phyloP scores from a whole-genome alignment of 2,329 filamentous ascomycete species.

The Aspergillus tamarii region DNA sequence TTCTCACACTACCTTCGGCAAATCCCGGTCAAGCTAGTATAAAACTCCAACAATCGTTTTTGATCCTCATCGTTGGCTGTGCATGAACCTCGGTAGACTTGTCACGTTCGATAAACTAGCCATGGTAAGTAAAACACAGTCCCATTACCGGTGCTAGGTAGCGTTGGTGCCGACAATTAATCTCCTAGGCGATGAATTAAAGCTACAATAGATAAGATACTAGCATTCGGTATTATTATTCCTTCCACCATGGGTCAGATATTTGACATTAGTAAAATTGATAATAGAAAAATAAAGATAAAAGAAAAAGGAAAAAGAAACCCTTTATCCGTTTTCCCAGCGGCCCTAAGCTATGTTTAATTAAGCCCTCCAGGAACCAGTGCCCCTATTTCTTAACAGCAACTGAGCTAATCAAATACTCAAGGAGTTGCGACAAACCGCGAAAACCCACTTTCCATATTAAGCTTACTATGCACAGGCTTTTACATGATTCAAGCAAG shows the following conservation, averaged over 20 bases:
- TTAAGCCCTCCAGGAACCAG: too few species aligned
- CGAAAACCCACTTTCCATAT: too few species aligned
- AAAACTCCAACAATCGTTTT: not conserved
- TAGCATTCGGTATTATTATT: not conserved
- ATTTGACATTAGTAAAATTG: too few species aligned
- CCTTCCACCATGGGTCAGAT: not conserved
- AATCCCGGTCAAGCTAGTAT: not conserved
- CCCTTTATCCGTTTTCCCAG: too few species aligned
- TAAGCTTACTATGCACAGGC: too few species aligned
- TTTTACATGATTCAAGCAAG: too few species aligned
- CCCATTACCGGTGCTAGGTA: not conserved
- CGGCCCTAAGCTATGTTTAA: not conserved
- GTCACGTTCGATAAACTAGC: not conserved
- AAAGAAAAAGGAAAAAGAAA: too few species aligned
- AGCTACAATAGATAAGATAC: not conserved
- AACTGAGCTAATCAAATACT: too few species aligned
- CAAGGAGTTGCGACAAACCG: too few species aligned
- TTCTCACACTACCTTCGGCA: not conserved
- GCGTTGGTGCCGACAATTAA: not conserved
- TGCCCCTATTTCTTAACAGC: too few species aligned
- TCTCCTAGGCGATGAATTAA: not conserved
- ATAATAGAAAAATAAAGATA: too few species aligned
- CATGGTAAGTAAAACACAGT: not conserved
- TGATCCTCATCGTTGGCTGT: not conserved
- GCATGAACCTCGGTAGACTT: not conserved